Conservation (phyloP, 2,329 filamentous ascomycete genomes). For the Scopulariopsis brevicaulis region DNA sequence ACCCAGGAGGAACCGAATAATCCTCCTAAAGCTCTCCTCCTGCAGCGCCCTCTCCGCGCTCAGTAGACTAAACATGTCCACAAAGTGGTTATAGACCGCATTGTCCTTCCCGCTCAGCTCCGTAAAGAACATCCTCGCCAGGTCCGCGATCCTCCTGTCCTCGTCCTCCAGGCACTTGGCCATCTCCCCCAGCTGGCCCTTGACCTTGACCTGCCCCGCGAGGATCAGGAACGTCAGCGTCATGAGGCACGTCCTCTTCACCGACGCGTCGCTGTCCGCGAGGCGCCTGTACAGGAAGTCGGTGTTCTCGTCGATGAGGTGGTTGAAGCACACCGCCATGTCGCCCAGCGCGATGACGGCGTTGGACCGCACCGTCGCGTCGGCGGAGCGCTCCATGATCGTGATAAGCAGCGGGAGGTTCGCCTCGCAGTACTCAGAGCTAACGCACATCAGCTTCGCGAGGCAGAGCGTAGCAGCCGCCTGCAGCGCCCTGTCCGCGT, state of each 20-base stretch:
- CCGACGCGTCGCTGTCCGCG: conserved; percentile 76
- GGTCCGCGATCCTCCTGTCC: conserved; percentile 88
- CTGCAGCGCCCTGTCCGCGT: conserved; percentile 81
- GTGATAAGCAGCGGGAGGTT: conserved; percentile 92
- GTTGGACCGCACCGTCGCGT: conserved; percentile 88
- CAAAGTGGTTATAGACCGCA: conserved; percentile 97
- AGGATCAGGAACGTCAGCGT: conserved; percentile 95
- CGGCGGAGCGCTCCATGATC: conserved; percentile 88
- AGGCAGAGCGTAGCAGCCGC: conserved; percentile 88
- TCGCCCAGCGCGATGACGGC: conserved; percentile 94
- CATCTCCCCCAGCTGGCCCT: conserved; percentile 97
- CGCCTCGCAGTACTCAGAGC: conserved; percentile 87
- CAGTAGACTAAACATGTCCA: conserved; percentile 94
- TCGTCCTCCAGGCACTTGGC: conserved; percentile 95
- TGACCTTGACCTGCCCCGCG: conserved; percentile 97
- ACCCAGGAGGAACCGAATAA: conserved; percentile 84
- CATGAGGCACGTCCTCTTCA: conserved; percentile 97
- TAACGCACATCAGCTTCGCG: conserved; percentile 98
- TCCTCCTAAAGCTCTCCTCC: conserved; percentile 75
- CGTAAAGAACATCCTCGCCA: conserved; percentile 96
- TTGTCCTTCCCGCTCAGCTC: conserved; percentile 98
- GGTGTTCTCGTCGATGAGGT: conserved; percentile 97
- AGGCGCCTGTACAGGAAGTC: conserved; percentile 93
- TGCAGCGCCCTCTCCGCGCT: conserved; percentile 71
- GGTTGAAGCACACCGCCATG: conserved; percentile 99